These are phyloP conservation scores for Colletotrichum aenigma DNA, from an alignment of 2,329 filamentous ascomycete species.

Conservation along the genomic window DNA sequence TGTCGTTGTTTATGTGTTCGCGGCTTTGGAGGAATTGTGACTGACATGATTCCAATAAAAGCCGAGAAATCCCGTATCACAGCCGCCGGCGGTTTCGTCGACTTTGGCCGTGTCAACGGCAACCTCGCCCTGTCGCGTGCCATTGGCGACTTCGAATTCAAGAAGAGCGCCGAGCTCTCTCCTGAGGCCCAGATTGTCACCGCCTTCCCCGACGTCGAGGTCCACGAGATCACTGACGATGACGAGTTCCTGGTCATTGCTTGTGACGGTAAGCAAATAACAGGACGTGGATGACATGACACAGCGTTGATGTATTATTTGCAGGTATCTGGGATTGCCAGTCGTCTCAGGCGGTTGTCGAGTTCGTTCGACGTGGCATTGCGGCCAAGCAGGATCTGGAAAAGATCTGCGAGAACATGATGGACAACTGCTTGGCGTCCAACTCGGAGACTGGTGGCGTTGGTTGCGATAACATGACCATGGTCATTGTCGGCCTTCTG, in stretches of 20 bases:
- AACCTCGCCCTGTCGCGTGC: slow-evolving; percentile 96
- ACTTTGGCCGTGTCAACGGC: slow-evolving; percentile 97
- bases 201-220: slow-evolving; percentile 91
- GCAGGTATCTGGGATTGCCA: slow-evolving; percentile 99
- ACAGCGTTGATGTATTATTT: slow-evolving; percentile 5
- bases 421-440: slow-evolving; percentile 98
- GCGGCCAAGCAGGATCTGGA: slow-evolving; percentile 94
- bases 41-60: slow-evolving; percentile 38
- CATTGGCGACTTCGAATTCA: slow-evolving; percentile 99
- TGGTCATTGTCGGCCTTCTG: slow-evolving; percentile 87
- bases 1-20: not conserved
- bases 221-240: slow-evolving; percentile 88
- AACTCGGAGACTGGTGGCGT: slow-evolving; percentile 98
- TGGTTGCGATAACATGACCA: slow-evolving; percentile 99
- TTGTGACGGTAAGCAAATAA: slow-evolving; percentile 75
- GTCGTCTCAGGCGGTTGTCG: slow-evolving; percentile 94
- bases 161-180: slow-evolving; percentile 95
- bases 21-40: not conserved
- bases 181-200: slow-evolving; percentile 99
- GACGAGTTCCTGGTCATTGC: slow-evolving; percentile 96
- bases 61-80: slow-evolving; percentile 96
- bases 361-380: slow-evolving; percentile 96
- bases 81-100: slow-evolving; percentile 95
- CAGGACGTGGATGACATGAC: not conserved
- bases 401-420: slow-evolving; percentile 99